phyloP scores from a whole-genome alignment of 2,329 filamentous ascomycete species.

The Microcyclospora pomicola region DNA sequence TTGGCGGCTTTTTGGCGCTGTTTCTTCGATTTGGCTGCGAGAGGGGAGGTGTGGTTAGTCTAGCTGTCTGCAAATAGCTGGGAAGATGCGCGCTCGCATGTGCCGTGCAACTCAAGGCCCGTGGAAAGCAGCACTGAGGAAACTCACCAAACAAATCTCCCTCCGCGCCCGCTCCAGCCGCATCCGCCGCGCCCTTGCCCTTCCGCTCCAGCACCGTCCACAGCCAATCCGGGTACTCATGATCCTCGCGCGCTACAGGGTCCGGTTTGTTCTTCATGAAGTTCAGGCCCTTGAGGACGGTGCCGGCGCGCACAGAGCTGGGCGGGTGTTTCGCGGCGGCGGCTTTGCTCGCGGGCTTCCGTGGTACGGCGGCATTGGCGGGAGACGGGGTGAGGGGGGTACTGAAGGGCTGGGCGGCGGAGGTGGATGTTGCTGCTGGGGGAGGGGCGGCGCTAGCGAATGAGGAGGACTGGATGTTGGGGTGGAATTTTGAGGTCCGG shows the following conservation, averaged over 20 bases:
- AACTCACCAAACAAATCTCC: conserved; percentile 70
- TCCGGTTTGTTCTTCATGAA: conserved; percentile 61
- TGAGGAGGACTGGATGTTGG: background rate
- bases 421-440: conserved; percentile 31
- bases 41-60: background rate
- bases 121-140: background rate
- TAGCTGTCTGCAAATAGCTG: background rate
- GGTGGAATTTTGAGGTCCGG: background rate
- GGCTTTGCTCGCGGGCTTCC: conserved; percentile 9
- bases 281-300: conserved; percentile 58
- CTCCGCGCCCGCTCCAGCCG: conserved; percentile 39
- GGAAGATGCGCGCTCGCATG: too few species aligned
- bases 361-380: conserved; percentile 1
- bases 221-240: conserved; percentile 68
- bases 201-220: conserved; percentile 55
- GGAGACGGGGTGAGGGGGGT: conserved; percentile 24
- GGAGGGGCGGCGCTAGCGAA: conserved; percentile 18
- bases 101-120: background rate
- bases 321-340: conserved; percentile 14
- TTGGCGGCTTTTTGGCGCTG: conserved; percentile 57
- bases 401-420: conserved; percentile 33
- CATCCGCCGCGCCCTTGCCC: conserved; percentile 32
- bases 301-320: conserved; percentile 50
- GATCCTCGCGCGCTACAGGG: conserved; percentile 58
- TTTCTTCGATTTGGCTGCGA: conserved; percentile 68